phyloP scores from a whole-genome alignment of 192 early-diverging fungal species.

The Backusella liffmaniae region DNA sequence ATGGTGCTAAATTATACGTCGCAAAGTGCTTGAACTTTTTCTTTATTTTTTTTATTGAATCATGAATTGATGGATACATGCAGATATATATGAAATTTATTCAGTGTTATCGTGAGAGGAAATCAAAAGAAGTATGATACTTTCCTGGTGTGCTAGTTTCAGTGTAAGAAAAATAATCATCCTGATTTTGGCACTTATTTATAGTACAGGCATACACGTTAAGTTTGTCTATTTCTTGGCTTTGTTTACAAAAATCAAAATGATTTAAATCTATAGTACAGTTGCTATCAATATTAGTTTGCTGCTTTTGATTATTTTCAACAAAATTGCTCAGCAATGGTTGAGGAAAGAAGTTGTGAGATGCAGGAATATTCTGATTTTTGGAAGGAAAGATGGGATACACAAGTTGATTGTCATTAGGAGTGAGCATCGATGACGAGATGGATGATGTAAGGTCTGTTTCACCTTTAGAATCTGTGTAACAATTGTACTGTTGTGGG shows the following conservation, averaged over 20 bases:
- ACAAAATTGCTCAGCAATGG: background rate
- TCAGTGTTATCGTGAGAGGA: background rate
- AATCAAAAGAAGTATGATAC: background rate
- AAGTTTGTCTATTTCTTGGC: background rate
- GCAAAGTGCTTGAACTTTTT: background rate
- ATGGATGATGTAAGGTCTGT: background rate
- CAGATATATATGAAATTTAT: no score
- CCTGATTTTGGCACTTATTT: background rate
- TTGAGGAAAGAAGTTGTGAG: background rate
- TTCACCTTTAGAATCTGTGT: background rate
- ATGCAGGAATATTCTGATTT: background rate
- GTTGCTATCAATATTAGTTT: background rate
- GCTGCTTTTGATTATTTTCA: background rate
- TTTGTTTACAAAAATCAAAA: background rate
- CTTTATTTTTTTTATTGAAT: no score
- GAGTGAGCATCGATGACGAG: background rate
- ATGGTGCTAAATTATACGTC: no score
- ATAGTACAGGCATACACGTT: background rate
- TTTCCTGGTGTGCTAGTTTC: background rate
- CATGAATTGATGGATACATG: no score
- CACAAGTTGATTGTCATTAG: background rate
- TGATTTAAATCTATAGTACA: background rate
- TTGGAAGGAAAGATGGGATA: background rate
- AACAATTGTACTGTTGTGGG: background rate
- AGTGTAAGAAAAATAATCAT: background rate